Evolutionary conservation across 129 eudicot genomes (phyloP).

Genomic region (Flaveria brownii): DNA sequence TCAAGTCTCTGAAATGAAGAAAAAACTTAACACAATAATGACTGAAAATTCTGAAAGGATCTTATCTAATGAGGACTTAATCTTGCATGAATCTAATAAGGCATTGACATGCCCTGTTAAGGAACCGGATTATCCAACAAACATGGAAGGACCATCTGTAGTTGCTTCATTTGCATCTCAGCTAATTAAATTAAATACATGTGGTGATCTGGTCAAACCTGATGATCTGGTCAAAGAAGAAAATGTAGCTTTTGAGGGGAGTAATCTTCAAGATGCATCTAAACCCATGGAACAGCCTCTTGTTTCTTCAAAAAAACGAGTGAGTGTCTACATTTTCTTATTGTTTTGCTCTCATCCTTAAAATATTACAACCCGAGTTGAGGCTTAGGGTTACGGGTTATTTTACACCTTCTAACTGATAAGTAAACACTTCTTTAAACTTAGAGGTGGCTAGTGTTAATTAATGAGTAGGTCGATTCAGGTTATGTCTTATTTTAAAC

Average conservation of each 20-base stretch:
- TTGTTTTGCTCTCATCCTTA: neutral
- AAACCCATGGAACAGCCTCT: constrained; percentile 38
- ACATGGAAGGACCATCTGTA: constrained; percentile 40
- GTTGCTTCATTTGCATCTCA: constrained; percentile 53
- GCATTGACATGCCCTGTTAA: constrained; percentile 40
- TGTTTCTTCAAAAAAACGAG: constrained; percentile 38
- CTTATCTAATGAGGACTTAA: constrained; percentile 33
- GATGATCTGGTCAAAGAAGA: constrained; percentile 41
- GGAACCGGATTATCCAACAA: constrained; percentile 39
- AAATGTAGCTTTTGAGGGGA: constrained; percentile 38
- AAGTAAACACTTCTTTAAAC: neutral
- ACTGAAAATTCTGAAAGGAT: constrained; percentile 50
- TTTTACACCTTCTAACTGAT: neutral
- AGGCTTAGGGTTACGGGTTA: neutral
- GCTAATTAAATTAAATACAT: constrained; percentile 38
- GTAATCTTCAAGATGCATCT: constrained; percentile 34
- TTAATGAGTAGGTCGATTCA: neutral
- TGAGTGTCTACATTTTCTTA: constrained; percentile 29
- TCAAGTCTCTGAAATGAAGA: constrained; percentile 49
- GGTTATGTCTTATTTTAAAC: neutral
- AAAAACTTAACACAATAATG: constrained; percentile 41
- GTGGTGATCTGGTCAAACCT: constrained; percentile 36
- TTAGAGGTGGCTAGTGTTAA: neutral
- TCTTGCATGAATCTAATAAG: constrained; percentile 39
- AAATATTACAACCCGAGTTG: neutral